Evolutionary conservation across 2,329 filamentous ascomycete genomes (phyloP).

Genomic region (Aspergillus ochraceus): DNA sequence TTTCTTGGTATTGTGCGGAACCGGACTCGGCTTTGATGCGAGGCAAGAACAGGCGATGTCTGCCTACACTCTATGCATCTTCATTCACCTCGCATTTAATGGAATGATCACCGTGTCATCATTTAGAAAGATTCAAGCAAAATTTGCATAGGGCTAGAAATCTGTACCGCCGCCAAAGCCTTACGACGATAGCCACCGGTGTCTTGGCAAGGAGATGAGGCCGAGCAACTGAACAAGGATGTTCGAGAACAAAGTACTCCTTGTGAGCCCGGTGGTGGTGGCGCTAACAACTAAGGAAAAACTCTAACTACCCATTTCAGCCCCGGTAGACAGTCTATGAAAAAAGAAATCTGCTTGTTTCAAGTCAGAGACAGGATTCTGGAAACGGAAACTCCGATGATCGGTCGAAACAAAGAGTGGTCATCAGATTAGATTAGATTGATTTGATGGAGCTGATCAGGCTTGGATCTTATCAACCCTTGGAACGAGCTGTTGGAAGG

Average conservation of each 20-base stretch:
- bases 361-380: background rate
- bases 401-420: background rate
- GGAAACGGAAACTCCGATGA: background rate
- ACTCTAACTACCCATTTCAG: background rate
- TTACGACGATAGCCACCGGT: background rate
- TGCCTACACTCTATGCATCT: background rate
- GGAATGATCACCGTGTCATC: background rate
- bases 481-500: background rate
- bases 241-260: background rate
- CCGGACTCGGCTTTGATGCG: background rate
- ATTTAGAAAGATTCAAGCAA: background rate
- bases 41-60: background rate
- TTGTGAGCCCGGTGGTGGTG: background rate
- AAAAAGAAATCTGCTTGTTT: background rate
- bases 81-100: background rate
- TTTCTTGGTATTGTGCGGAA: background rate
- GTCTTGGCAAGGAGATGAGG: background rate
- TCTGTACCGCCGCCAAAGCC: background rate
- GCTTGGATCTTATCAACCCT: background rate
- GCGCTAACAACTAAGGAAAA: background rate
- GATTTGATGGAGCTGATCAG: slow-evolving; percentile 1
- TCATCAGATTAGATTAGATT: slow-evolving; percentile 11
- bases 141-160: background rate
- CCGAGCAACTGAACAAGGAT: background rate
- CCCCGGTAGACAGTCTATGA: background rate